Base-by-base conservation (phyloP, 306 rosid species). In the Delonix regia region DNA sequence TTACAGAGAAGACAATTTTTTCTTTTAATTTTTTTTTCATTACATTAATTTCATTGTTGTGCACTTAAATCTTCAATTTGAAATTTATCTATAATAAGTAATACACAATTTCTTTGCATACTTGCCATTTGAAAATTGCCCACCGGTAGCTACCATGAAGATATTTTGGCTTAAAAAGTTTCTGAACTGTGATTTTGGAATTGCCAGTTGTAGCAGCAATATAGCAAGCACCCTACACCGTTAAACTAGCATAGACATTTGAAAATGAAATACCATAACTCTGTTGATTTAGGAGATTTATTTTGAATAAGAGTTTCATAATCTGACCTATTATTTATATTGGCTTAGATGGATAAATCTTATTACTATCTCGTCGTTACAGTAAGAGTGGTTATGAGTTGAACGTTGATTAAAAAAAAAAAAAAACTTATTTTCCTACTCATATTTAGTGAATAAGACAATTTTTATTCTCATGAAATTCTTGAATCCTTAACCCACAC, bases 21-120 rank as follows among this genome's bases (percentile, higher is more conserved):
- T 30, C 24, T 30, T 30, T 30, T 30, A 1, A 1, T 30, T 30
- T 30, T 30, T 10, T 11, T 24, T 24, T 11, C 16, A 15, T 19
- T n/a, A 11, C 49, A 38, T 60, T 73, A 56, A 66, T 76, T 71
- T 57, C 79, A 7, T 36, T 45, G 8, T 21, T 69, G 9, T 49
- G 13, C n/a, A n/a, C n/a, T n/a, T n/a, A 53, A 53, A 53, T 53
- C 28, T 19, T 53, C 61, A 53, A 19, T 53, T 10, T 53, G 14
- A 53, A 9, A 0, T 0, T 53, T 53, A 21, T 53, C 3, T 5
- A 9, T 53, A 53, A 19, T 21, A 14, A 21, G 30, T 21, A 11
- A 69, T 30, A 27, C 36, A 13, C 65, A 59, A 59, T 27, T 59
- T 19, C 65, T 33, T 30, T 6, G 68, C 30, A 4, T 36, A 9